phyloP scores from a whole-genome alignment of 305 asterid genomes.

The Plantago coronopus region DNA sequence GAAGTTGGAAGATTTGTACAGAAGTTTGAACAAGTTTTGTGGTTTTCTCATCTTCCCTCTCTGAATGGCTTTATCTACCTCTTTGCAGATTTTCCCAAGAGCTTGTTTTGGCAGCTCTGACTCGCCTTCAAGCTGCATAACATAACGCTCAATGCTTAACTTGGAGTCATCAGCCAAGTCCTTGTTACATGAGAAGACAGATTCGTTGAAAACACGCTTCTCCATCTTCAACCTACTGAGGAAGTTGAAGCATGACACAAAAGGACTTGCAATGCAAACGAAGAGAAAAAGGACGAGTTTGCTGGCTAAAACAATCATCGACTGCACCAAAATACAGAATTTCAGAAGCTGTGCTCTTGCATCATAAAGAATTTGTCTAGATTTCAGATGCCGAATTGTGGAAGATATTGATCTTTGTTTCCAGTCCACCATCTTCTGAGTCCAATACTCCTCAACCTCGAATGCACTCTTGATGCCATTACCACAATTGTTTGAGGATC shows the following conservation, averaged over 20 bases:
- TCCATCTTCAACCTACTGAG: neutral
- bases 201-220: neutral
- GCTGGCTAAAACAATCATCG: slow-evolving; percentile 18
- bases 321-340: slow-evolving; percentile 16
- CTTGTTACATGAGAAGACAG: neutral
- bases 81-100: slow-evolving; percentile 29
- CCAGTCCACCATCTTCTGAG: slow-evolving; percentile 21
- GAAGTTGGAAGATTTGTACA: slow-evolving; percentile 37
- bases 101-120: slow-evolving; percentile 29
- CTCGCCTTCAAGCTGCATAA: slow-evolving; percentile 47
- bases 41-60: slow-evolving; percentile 41
- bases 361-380: neutral
- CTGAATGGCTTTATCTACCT: slow-evolving; percentile 31
- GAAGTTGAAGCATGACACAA: neutral
- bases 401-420: slow-evolving; percentile 1
- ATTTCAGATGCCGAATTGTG: slow-evolving; percentile 3
- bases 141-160: slow-evolving; percentile 32
- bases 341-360: neutral
- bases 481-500: neutral
- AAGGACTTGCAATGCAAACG: neutral
- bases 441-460: slow-evolving; percentile 25
- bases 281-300: slow-evolving; percentile 15
- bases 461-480: neutral
- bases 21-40: slow-evolving; percentile 30
- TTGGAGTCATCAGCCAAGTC: neutral